phyloP scores from a whole-genome alignment of 1,139 yeast genomes.

The Candida sp. region DNA sequence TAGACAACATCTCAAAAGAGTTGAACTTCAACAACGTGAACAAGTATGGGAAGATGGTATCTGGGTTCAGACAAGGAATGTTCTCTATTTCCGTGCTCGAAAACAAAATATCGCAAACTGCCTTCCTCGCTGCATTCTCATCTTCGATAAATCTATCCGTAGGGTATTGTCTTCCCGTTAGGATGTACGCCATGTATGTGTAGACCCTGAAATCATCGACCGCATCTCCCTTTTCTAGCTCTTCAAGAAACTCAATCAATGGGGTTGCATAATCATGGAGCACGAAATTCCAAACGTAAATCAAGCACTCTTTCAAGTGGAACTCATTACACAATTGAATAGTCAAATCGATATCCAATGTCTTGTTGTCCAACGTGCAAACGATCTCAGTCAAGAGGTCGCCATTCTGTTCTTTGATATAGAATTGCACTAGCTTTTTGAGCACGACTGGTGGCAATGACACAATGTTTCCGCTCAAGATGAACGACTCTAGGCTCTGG shows the following conservation, averaged over 20 bases:
- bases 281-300: constrained; percentile 71
- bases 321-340: constrained; percentile 60
- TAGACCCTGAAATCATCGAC: constrained; percentile 43
- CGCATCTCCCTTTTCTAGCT: constrained; percentile 22
- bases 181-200: constrained; percentile 66
- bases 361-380: constrained; percentile 63
- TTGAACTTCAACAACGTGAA: constrained; percentile 50
- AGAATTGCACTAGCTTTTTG: constrained; percentile 58
- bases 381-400: constrained; percentile 64
- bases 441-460: constrained; percentile 66
- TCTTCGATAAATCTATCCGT: constrained; percentile 53
- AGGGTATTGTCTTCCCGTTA: constrained; percentile 83
- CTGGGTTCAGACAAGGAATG: constrained; percentile 20
- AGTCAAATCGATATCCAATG: constrained; percentile 78
- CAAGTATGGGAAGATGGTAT: constrained; percentile 64
- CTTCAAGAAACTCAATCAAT: constrained; percentile 55
- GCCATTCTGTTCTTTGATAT: constrained; percentile 42
- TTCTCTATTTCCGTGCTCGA: constrained; percentile 12
- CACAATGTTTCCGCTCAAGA: constrained; percentile 49
- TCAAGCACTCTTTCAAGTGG: constrained; percentile 59
- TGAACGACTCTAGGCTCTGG: constrained; percentile 51
- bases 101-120: constrained; percentile 60
- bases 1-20: constrained; percentile 61
- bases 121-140: constrained; percentile 42
- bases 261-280: constrained; percentile 74